Base-by-base conservation (phyloP, 2,329 filamentous ascomycete species). In the Colletotrichum kahawae region DNA sequence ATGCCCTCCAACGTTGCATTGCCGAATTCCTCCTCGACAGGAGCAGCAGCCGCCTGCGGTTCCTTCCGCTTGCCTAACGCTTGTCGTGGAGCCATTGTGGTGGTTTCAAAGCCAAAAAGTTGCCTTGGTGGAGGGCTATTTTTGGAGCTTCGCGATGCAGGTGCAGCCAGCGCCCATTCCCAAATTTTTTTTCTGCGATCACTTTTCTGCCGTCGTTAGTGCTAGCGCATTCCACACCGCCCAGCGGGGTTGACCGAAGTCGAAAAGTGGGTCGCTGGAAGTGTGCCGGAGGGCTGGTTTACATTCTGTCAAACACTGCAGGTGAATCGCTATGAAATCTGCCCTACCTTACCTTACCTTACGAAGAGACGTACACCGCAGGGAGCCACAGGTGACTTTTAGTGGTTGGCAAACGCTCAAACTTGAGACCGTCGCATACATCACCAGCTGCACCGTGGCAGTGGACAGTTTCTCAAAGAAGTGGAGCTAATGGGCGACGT, bases 1-100 rank as follows among this genome's bases (percentile, higher is more conserved):
- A 91, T 88, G 34, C 89, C 90, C 72, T 92, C 89, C 18, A 92
- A 84, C 60, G 88, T 83, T 36, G 86, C 87, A 70, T 89, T 87
- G 68, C 84, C 86, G 76, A 93, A 90, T 78, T 93, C 92, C 78
- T 92, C 89, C 36, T 92, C 92, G 27, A 90, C 83, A 76, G 90
- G 86, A 16, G 87, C 84, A 78, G 91, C 84, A 78, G 91, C 90
- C 36, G 87, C 87, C 29, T 87, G 89, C 24, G 91, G 87, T 76
- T 90, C 90, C 84, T 94, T 94, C 78, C 93, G 91, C 87, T 94
- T 94, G 82, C 90, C 88, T 36, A 85, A 87, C 60, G 82, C 79
- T 73, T 85, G 83, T 77, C 82, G 82, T 59, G 84, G 80, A 76
- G 81, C 84, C 86, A 87, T 88, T 79, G 81, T 80, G 56, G 68